Evolutionary conservation across 495 filamentous ascomycete genomes (phyloP), one percentile per base, ranked within the genome.

Genomic region (Hyaloscypha finlandica): DNA sequence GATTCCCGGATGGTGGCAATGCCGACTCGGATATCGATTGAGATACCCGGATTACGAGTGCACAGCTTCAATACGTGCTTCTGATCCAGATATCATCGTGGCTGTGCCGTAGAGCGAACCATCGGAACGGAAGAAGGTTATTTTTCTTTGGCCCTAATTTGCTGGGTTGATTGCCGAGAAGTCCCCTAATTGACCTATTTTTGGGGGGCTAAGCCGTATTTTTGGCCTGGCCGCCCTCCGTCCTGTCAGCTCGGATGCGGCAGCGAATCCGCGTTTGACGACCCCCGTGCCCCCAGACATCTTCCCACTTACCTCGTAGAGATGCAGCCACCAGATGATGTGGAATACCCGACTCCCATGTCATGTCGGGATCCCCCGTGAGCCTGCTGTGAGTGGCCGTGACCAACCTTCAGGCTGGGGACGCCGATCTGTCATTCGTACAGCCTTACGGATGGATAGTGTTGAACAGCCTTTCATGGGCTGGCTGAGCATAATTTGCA

Each of bases 191-290:
- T 25, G 25, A 25, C 25, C 25, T 25, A 25, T 25, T 25, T 25
- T 25, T 25, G 25, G 30, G 8, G 2, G 29, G 32, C 56, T 59
- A 59, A 39, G 32, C 56, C 20, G 30, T 1, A 59, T 59, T 59
- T 59, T 59, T 31, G 56, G 56, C 19, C 30, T 33, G 30, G 11
- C 29, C 56, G 31, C 16, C 51, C 33, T 59, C 29, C 56, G 31
- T 5, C 51, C 33, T 59, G 16, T 48, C 16, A 48, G 16, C 16
- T 12, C 16, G 11, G 42, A 37, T 12, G 6, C 35, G 12, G 35
- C 8, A 12, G 30, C 0, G 12, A 8, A 9, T 5, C 5, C 30
- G 19, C 8, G 3, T 20, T 20, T 16, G 30, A 25, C 56, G 39
- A 59, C 25, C 25, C 25, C 25, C 25, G 25, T 25, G 30, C 56